Conservation (phyloP, 2,329 filamentous ascomycete species). For the Penicillium sclerotigenum region DNA sequence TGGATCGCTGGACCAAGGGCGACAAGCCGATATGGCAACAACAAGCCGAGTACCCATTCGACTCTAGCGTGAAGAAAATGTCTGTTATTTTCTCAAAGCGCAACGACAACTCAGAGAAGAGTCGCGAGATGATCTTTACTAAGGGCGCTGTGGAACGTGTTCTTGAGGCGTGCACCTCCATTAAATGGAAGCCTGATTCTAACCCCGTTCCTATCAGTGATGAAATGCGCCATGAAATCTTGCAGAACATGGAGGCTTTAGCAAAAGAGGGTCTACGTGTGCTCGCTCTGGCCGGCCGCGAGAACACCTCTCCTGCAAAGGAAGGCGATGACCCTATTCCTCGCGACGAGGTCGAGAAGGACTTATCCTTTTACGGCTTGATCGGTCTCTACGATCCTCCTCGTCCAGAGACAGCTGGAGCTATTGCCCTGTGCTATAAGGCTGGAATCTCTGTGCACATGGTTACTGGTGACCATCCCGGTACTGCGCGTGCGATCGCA, state of each 20-base stretch:
- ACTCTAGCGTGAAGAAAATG: conserved; percentile 74
- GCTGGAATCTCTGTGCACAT: conserved; percentile 79
- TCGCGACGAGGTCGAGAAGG: conserved; percentile 63
- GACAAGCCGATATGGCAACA: conserved; percentile 55
- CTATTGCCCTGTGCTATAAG: conserved; percentile 66
- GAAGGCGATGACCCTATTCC: conserved; percentile 22
- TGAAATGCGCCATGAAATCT: conserved; percentile 54
- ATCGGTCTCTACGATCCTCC: conserved; percentile 85
- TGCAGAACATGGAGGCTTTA: conserved; percentile 67
- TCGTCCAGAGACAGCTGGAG: conserved; percentile 71
- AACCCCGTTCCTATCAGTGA: conserved; percentile 50
- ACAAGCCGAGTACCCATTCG: conserved; percentile 68
- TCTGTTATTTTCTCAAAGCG: conserved; percentile 60
- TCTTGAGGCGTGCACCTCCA: conserved; percentile 58
- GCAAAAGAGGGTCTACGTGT: conserved; percentile 67
- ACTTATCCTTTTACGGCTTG: conserved; percentile 73
- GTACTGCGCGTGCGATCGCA: conserved; percentile 75
- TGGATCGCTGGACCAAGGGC: conserved; percentile 51
- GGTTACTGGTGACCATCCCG: conserved; percentile 78
- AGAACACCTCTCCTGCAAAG: conserved; percentile 11
- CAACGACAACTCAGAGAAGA: conserved; percentile 15
- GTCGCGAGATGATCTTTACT: conserved; percentile 38
- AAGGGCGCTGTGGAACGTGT: conserved; percentile 65
- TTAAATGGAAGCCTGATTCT: conserved; percentile 44
- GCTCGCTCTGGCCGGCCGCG: conserved; percentile 58